A percentile compares a stretch with the other conserved stretches of the same genome.
Evolutionary conservation across 192 early-diverging fungal genomes (phyloP).

Genomic region (Coemansia sp.): DNA sequence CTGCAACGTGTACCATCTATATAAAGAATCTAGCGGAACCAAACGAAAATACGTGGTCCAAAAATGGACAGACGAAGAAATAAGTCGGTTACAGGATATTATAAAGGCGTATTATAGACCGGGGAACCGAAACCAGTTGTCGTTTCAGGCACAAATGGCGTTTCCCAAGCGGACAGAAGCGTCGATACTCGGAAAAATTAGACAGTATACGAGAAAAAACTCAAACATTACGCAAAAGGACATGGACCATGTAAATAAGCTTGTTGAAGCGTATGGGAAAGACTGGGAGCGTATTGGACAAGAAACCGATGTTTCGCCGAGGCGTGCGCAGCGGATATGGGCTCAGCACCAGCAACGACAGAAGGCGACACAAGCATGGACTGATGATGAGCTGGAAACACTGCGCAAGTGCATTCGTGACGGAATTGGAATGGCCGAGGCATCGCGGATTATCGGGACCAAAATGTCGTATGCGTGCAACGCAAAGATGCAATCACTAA

Average conservation of each 20-base stretch:
- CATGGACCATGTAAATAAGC: not conserved
- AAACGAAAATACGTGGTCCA: not conserved
- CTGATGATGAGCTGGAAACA: not conserved
- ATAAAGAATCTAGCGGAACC: not conserved
- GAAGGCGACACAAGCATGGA: not conserved
- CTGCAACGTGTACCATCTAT: not conserved
- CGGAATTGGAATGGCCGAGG: not conserved
- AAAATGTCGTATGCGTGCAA: not conserved
- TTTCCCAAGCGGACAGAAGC: not conserved
- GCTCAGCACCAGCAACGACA: not conserved
- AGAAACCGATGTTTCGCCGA: not conserved
- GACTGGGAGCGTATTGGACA: not conserved
- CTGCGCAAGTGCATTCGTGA: not conserved
- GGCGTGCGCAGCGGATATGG: slow-evolving; percentile 1
- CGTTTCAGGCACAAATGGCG: not conserved
- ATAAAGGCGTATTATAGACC: not conserved
- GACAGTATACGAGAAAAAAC: not conserved
- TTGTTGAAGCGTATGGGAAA: not conserved
- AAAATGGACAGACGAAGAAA: not conserved
- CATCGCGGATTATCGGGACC: not conserved
- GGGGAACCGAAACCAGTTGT: not conserved
- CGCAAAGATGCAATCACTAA: not conserved
- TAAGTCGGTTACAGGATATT: not conserved
- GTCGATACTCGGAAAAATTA: not conserved
- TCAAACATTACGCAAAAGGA: not conserved